These are phyloP conservation scores for Gastrolobium bilobum DNA, from an alignment of 306 rosid species.

Conservation along the genomic window DNA sequence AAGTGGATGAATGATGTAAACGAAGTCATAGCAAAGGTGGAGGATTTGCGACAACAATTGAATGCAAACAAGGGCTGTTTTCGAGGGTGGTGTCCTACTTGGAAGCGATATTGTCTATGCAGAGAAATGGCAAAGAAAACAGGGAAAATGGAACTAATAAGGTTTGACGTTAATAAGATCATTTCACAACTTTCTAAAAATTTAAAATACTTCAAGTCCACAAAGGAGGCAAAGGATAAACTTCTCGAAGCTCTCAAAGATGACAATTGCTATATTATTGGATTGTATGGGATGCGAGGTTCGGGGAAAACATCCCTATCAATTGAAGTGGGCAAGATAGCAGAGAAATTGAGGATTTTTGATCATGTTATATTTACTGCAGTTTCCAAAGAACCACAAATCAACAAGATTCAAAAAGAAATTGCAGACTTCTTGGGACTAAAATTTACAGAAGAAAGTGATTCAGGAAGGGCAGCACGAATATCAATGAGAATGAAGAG, in stretches of 20 bases:
- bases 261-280: neutral
- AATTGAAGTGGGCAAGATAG: neutral
- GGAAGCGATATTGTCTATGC: neutral
- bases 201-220: neutral
- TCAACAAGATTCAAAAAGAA: neutral
- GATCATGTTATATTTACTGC: neutral
- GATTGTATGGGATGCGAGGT: neutral
- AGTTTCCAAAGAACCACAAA: neutral
- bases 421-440: neutral
- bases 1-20: neutral
- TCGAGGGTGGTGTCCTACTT: neutral
- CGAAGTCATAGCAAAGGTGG: neutral
- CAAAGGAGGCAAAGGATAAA: neutral
- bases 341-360: neutral
- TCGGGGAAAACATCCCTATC: neutral
- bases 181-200: too few species aligned
- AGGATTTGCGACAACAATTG: neutral
- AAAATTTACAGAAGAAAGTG: neutral
- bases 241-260: neutral
- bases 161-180: too few species aligned
- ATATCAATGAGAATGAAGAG: neutral
- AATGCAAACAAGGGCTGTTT: neutral
- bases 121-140: neutral
- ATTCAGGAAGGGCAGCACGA: neutral
- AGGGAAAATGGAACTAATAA: neutral